Percentiles rank a stretch among this genome's conserved stretches.
phyloP scores from a whole-genome alignment of 225 moss, liverwort and hornwort species.

The Bryoerythrophyllum caledonicum region DNA sequence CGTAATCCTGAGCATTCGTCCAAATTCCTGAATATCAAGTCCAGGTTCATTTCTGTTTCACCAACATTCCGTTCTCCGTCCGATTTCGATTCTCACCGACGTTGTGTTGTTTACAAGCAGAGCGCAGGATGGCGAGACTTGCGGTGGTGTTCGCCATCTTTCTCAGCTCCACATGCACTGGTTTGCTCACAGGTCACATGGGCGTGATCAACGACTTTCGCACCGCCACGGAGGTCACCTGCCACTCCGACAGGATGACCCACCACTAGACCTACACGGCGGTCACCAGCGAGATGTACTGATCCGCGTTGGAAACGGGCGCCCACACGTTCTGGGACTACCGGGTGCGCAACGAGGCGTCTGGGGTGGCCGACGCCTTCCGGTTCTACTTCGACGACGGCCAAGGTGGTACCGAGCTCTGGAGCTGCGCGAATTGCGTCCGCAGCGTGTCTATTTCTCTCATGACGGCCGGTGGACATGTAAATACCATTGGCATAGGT shows the following conservation, averaged over 20 bases:
- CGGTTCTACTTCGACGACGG: too few relatives aligned
- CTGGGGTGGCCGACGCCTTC: too few relatives aligned
- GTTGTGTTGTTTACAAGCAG: not conserved
- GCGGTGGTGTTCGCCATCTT: too few relatives aligned
- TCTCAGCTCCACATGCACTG: not conserved
- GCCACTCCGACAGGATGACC: not conserved
- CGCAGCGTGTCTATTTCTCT: too few relatives aligned
- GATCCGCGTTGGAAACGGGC: not conserved
- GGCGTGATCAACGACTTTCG: not conserved
- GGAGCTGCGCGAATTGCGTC: too few relatives aligned
- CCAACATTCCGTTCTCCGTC: not conserved
- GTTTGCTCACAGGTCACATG: slow-evolving; percentile 2
- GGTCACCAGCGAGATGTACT: not conserved
- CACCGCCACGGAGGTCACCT: not conserved
- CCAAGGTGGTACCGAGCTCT: too few relatives aligned
- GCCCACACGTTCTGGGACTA: slow-evolving; percentile 2
- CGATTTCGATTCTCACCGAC: not conserved
- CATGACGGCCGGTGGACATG: too few relatives aligned
- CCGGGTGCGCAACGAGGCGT: too few relatives aligned
- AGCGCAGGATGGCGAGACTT: not conserved
- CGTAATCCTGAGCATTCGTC: not conserved
- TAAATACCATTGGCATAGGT: not conserved
- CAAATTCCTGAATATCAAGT: too few relatives aligned
- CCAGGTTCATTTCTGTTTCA: not conserved
- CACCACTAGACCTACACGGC: slow-evolving; percentile 6